A percentile compares a stretch with the other conserved stretches of the same genome.
phyloP scores from a whole-genome alignment of 805 yeast species.

The Candida nitratophila region DNA sequence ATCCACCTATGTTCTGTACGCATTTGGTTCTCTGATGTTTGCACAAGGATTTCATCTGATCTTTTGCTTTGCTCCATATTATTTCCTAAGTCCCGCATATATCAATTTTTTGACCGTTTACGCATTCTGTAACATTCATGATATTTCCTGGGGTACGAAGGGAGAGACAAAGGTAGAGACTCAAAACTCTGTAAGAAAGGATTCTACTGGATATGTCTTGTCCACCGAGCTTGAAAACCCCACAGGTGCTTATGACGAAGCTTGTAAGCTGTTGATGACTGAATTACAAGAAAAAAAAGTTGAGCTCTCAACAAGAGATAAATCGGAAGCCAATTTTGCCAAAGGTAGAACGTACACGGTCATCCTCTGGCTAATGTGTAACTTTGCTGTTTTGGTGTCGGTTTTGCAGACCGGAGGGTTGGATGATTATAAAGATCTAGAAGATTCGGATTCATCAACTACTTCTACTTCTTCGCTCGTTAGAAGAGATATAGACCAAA shows the following conservation, averaged over 20 bases:
- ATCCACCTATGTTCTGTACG: constrained; percentile 76
- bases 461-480: constrained; percentile 30
- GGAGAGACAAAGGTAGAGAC: constrained; percentile 57
- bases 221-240: constrained; percentile 26
- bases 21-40: constrained; percentile 68
- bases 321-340: constrained; percentile 70
- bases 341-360: constrained; percentile 84
- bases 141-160: constrained; percentile 95
- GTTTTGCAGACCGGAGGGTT: constrained; percentile 83
- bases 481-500: constrained; percentile 13
- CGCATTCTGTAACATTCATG: constrained; percentile 93
- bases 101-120: constrained; percentile 85
- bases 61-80: constrained; percentile 77
- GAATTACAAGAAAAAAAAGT: constrained; percentile 12
- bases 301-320: constrained; percentile 36
- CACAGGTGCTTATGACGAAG: constrained; percentile 20
- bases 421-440: constrained; percentile 27
- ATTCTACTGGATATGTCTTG: constrained; percentile 14
- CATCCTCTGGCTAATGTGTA: constrained; percentile 78
- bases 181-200: constrained; percentile 47
- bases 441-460: constrained; percentile 7
- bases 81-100: constrained; percentile 79
- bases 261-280: constrained; percentile 11
- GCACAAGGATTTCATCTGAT: constrained; percentile 88
- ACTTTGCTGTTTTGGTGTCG: constrained; percentile 68